These are phyloP conservation scores for Aegilops tauschii DNA, from an alignment of 176 grass and related monocot genomes.

Conservation along the genomic window DNA sequence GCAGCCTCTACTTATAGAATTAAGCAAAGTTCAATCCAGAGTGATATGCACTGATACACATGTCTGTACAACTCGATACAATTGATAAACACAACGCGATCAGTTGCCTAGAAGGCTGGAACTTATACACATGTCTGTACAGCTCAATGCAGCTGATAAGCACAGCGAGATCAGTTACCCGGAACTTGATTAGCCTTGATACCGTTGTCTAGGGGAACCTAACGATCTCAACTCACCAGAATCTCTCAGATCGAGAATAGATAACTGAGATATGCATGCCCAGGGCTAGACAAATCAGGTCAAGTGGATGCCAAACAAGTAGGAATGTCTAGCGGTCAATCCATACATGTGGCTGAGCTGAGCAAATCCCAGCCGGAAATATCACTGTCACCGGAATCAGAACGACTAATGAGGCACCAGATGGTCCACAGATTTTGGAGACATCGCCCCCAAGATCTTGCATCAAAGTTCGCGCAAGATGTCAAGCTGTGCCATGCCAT, in stretches of 20 bases:
- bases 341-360: conserved; percentile 8
- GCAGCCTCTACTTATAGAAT: not conserved
- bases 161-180: not conserved
- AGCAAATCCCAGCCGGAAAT: conserved; percentile 7
- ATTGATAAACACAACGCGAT: not conserved
- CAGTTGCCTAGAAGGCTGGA: not conserved
- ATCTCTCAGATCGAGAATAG: not conserved
- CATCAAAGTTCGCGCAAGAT: conserved; percentile 21
- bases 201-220: not conserved
- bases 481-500: conserved; percentile 8
- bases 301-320: conserved; percentile 4
- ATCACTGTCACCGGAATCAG: conserved; percentile 20
- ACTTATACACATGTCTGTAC: conserved; percentile 12
- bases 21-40: not conserved
- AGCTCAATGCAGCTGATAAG: not conserved
- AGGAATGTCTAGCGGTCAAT: not conserved
- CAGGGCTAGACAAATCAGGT: conserved; percentile 28
- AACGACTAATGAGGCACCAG: conserved; percentile 14
- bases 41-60: not conserved
- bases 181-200: not conserved
- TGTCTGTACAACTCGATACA: conserved; percentile 21
- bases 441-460: conserved; percentile 19
- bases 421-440: conserved; percentile 20
- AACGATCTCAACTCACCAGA: not conserved
- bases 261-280: conserved; percentile 40